Evolutionary conservation across 83 land plant genomes (phyloP).

Genomic region (Picea mariana): DNA sequence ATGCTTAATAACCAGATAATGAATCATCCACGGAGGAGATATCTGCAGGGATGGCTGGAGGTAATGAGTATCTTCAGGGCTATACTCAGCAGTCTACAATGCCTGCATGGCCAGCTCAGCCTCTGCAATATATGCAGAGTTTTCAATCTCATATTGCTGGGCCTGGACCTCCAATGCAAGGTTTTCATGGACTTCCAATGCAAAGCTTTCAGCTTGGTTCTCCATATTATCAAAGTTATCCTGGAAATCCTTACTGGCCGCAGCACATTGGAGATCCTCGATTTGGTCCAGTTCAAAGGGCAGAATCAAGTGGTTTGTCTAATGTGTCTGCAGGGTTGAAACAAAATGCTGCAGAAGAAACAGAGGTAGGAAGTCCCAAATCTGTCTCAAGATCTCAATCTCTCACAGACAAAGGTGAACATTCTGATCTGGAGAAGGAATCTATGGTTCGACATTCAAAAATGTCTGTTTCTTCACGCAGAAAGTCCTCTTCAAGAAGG

Average conservation of each 20-base stretch:
- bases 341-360: conserved; percentile 3
- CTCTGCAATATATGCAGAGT: conserved; percentile 11
- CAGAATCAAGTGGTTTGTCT: conserved; percentile 12
- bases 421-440: conserved; percentile 13
- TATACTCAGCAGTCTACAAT: conserved; percentile 6
- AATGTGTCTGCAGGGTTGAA: background rate
- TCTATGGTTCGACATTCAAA: background rate
- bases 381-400: conserved; percentile 3
- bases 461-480: background rate
- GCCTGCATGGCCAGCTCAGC: conserved; percentile 14
- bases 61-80: background rate
- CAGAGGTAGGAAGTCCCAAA: background rate
- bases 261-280: conserved; percentile 11
- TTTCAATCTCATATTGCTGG: conserved; percentile 14
- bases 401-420: conserved; percentile 1
- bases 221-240: conserved; percentile 18
- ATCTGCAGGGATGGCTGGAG: conserved; percentile 2
- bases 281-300: conserved; percentile 2
- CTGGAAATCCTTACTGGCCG: conserved; percentile 16
- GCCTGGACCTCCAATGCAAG: conserved; percentile 13
- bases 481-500: conserved; percentile 2
- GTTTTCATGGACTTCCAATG: conserved; percentile 10
- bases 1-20: background rate
- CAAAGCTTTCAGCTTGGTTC: conserved; percentile 11
- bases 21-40: background rate